These are phyloP conservation scores for Fusarium sterilihyphosum DNA, from an alignment of 2,329 filamentous ascomycete genomes.

Conservation along the genomic window DNA sequence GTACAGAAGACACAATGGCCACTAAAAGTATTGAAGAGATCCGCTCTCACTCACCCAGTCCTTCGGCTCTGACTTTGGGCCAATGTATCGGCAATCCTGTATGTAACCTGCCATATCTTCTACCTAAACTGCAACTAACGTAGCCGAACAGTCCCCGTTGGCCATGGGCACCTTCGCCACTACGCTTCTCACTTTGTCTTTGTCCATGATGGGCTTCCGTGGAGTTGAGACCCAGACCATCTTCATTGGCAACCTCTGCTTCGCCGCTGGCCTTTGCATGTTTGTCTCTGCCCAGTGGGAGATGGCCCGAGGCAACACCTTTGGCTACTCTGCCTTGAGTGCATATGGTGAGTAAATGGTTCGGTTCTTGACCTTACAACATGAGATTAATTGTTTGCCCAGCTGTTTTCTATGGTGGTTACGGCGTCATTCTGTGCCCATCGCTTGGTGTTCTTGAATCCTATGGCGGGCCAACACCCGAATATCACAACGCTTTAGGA, in stretches of 20 bases:
- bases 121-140: neutral
- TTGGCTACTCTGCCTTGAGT: constrained; percentile 43
- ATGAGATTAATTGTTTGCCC: neutral
- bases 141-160: constrained; percentile 17
- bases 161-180: constrained; percentile 46
- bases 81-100: constrained; percentile 24
- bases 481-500: constrained; percentile 44
- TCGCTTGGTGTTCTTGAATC: constrained; percentile 38
- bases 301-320: constrained; percentile 43
- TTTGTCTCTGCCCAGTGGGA: constrained; percentile 45
- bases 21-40: constrained; percentile 22
- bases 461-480: constrained; percentile 40
- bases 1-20: neutral
- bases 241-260: constrained; percentile 44
- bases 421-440: constrained; percentile 41
- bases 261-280: constrained; percentile 43
- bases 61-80: neutral
- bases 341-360: constrained; percentile 35
- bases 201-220: constrained; percentile 45
- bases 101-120: neutral
- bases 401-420: constrained; percentile 45
- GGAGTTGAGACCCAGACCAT: constrained; percentile 42
- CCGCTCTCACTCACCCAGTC: constrained; percentile 1
- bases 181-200: constrained; percentile 40
- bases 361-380: rapidly evolving